Base-by-base conservation (phyloP, 192 early-diverging fungal species). In the Polychytrium aggregatum region DNA sequence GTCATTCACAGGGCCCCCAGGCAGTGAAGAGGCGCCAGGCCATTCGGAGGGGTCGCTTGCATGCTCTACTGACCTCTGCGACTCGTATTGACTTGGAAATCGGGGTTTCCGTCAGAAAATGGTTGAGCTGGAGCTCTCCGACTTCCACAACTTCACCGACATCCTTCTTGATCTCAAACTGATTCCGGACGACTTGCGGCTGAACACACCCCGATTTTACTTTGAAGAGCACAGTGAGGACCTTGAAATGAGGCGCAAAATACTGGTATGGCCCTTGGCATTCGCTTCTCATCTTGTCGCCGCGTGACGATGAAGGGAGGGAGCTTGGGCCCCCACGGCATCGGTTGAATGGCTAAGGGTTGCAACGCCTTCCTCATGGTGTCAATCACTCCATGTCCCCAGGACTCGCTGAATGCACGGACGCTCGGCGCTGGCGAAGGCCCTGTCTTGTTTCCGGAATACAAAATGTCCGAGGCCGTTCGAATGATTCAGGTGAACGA, bases 161-260 rank as follows among this genome's bases (percentile, higher is more conserved):
- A 60, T 80, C 18, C 61, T 80, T 13, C 26, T 69, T 22, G 75
- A 80, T 50, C 46, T 80, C 27, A 80, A 80, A 40, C 64, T 80
- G n/a, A 54, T 50, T 0, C 78, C 78, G 0, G 71, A 74, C 35
- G 64, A 75, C 50, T 52, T 80, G 6, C 41, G 28, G 7, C 25
- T 80, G 14, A 63, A 68, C 0, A 56, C 79, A 20, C 78, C 78
- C 14, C 41, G 57, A 31, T 76, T 64, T 50, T 71, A 69, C 46
- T 30, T 63, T 17, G 73, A 80, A 35, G 78, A 80, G 48, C 54
- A 69, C 17, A 56, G 49, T 18, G 48, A 57, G 36, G 56, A 53
- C 17, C n/a, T 75, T 4, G 37, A 41, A 8, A 42, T 25, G 3
- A 11, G 44, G 17, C 14, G 5, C 1, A 16, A 49, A 37, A 10